Evolutionary conservation across 1,284 basidiomycete genomes (phyloP).

Genomic region (Pseudozyma tsukubaensis): DNA sequence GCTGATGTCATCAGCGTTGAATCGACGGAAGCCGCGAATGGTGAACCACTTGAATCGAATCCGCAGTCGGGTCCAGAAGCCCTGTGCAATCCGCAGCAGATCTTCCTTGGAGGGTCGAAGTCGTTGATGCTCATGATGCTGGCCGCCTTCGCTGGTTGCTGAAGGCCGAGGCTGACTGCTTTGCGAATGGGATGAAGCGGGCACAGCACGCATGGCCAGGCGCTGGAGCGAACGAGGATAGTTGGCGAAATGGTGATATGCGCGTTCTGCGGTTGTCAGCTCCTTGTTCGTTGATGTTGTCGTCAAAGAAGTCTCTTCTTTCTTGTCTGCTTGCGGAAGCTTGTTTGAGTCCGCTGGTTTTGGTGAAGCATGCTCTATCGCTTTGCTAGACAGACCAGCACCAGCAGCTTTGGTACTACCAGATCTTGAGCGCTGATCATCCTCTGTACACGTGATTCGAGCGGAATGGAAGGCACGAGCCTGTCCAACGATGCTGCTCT

Average conservation of each 20-base stretch:
- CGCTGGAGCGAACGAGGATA: slow-evolving; percentile 61
- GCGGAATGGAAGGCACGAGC: background rate
- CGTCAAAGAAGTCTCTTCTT: background rate
- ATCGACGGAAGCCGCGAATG: slow-evolving; percentile 92
- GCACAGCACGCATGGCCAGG: slow-evolving; percentile 59
- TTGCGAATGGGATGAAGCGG: slow-evolving; percentile 13
- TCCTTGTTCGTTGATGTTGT: slow-evolving; percentile 18
- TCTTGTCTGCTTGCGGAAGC: background rate
- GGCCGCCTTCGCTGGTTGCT: slow-evolving; percentile 7
- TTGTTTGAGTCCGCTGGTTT: background rate
- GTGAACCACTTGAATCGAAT: slow-evolving; percentile 99
- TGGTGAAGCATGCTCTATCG: background rate
- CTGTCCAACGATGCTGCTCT: background rate
- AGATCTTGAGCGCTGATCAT: background rate
- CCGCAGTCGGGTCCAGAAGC: slow-evolving; percentile 87
- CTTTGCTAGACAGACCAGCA: background rate
- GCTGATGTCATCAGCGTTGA: slow-evolving; percentile 95
- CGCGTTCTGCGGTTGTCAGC: slow-evolving; percentile 34
- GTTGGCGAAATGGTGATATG: slow-evolving; percentile 57
- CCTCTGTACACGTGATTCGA: background rate
- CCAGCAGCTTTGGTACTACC: background rate
- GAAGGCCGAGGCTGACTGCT: slow-evolving; percentile 10
- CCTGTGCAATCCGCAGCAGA: slow-evolving; percentile 83
- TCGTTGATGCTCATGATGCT: slow-evolving; percentile 24
- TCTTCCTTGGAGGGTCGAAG: slow-evolving; percentile 72